Percentiles rank a stretch among this genome's conserved stretches.
phyloP scores from a whole-genome alignment of 805 yeast species.

The Hanseniaspora lachancei region DNA sequence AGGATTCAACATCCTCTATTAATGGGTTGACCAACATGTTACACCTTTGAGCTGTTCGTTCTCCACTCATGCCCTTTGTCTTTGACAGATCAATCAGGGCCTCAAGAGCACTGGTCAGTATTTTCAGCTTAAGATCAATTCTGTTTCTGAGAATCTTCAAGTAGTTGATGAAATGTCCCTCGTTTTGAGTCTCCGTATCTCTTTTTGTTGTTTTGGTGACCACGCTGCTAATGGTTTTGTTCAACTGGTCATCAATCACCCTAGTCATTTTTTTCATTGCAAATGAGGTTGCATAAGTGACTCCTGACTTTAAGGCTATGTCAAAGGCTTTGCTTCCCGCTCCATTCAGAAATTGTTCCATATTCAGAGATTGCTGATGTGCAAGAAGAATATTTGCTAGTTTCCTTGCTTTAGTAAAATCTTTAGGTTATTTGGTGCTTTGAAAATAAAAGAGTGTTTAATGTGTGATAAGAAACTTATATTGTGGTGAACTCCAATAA shows the following conservation, averaged over 20 bases:
- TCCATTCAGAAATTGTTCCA: constrained; percentile 33
- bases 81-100: constrained; percentile 40
- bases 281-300: constrained; percentile 59
- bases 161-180: constrained; percentile 25
- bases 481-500: too few relatives aligned
- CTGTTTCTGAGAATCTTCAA: constrained; percentile 33
- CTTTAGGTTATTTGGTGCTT: too few relatives aligned
- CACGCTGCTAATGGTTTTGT: constrained; percentile 27
- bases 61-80: constrained; percentile 50
- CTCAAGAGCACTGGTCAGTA: constrained; percentile 56
- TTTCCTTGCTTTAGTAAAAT: too few relatives aligned
- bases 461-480: too few relatives aligned
- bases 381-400: too few relatives aligned
- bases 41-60: constrained; percentile 41
- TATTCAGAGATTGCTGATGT: constrained; percentile 11
- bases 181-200: constrained; percentile 22
- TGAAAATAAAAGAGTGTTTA: too few relatives aligned
- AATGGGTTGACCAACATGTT: constrained; percentile 46
- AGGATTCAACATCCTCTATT: constrained; percentile 2
- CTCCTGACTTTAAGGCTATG: constrained; percentile 64
- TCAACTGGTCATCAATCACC: constrained; percentile 28
- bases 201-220: background rate
- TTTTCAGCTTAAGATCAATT: constrained; percentile 44
- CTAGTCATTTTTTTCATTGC: constrained; percentile 52
- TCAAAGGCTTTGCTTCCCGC: constrained; percentile 73